Conservation (phyloP, 2,329 filamentous ascomycete species). For the Microsporum canis region DNA sequence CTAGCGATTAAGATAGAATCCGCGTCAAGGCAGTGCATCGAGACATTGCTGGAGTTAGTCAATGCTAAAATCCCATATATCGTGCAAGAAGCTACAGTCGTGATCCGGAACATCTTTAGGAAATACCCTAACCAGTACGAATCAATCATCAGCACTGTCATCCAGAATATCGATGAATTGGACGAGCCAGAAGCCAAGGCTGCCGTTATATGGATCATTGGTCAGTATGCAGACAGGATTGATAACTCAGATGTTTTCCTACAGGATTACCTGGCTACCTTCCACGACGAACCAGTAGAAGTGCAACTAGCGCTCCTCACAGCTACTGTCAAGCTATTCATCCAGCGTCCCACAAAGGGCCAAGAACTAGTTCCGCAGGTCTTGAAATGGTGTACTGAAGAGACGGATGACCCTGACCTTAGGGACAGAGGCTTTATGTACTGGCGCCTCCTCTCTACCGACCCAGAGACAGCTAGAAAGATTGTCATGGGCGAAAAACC, state of each 20-base stretch:
- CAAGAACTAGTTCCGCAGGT: conserved; percentile 89
- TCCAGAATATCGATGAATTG: conserved; percentile 89
- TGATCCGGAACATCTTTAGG: conserved; percentile 97
- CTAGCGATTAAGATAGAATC: conserved; percentile 98
- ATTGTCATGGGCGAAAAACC: conserved; percentile 98
- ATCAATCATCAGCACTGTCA: conserved; percentile 88
- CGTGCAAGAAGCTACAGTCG: conserved; percentile 95
- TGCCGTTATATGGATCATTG: conserved; percentile 99
- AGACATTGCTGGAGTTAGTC: conserved; percentile 81
- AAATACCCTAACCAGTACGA: conserved; percentile 99
- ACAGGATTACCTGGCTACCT: conserved; percentile 89
- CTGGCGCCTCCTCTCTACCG: conserved; percentile 88
- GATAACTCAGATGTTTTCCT: conserved; percentile 90
- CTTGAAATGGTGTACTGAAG: conserved; percentile 95
- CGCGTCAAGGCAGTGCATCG: conserved; percentile 81
- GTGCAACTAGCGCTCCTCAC: conserved; percentile 91
- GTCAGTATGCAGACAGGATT: conserved; percentile 92
- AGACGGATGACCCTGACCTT: conserved; percentile 97
- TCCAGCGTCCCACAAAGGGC: conserved; percentile 88
- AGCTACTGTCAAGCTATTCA: conserved; percentile 94
- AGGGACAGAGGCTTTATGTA: conserved; percentile 98
- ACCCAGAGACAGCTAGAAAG: conserved; percentile 71
- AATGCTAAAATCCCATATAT: conserved; percentile 98
- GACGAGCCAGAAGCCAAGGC: conserved; percentile 97
- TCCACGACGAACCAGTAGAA: conserved; percentile 87